Percentiles rank a stretch among this genome's conserved stretches.
Conservation (phyloP, 139 green algal genomes). For the Coelastrella sp. region DNA sequence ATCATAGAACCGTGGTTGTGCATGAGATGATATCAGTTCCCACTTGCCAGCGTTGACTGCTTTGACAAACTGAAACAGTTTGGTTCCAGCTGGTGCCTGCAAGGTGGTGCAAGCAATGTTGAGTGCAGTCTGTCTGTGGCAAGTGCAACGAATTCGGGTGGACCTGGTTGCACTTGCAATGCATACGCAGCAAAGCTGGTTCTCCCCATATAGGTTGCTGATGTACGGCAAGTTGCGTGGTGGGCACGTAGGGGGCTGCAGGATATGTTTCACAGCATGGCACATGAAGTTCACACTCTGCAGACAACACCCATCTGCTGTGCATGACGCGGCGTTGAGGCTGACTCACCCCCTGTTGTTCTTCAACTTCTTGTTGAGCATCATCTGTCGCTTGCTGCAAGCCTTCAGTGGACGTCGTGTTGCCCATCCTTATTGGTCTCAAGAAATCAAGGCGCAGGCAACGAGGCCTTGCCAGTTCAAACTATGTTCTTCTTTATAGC, state of each 20-base stretch:
- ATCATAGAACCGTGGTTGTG: conserved; percentile 73
- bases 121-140: neutral
- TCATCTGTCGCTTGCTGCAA: neutral
- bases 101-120: neutral
- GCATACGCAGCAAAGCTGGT: too few relatives aligned
- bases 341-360: neutral
- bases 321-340: neutral
- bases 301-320: neutral
- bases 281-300: neutral
- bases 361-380: neutral
- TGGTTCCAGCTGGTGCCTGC: conserved; percentile 27
- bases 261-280: too few relatives aligned
- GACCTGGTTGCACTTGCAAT: too few relatives aligned
- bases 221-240: too few relatives aligned
- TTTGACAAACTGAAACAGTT: conserved; percentile 74
- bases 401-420: neutral
- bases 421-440: neutral
- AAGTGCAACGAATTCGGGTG: neutral
- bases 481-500: too few relatives aligned
- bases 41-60: conserved; percentile 60
- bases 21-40: conserved; percentile 64
- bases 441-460: too few relatives aligned
- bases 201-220: too few relatives aligned
- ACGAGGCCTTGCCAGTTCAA: too few relatives aligned
- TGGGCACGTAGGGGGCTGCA: neutral